These are phyloP conservation scores for Perkinsus chesapeaki DNA, from an alignment of 169 alveolate genomes.

Conservation along the genomic window DNA sequence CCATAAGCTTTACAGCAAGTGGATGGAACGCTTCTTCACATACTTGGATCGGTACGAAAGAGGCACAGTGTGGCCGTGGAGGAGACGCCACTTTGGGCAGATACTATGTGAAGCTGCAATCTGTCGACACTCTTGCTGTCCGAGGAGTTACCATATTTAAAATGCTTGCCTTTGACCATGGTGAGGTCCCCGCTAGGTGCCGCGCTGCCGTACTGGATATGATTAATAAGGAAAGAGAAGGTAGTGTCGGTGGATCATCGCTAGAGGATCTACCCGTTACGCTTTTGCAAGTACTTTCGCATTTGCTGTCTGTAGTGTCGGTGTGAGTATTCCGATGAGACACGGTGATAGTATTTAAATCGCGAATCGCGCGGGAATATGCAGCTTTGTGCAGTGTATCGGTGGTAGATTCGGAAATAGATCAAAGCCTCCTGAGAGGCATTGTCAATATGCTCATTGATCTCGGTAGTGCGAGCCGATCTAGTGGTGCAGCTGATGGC, in stretches of 20 bases:
- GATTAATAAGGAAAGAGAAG: not conserved
- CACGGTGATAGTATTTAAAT: not conserved
- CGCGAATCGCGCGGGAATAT: not conserved
- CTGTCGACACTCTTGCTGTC: conserved; percentile 42
- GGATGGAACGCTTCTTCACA: conserved; percentile 64
- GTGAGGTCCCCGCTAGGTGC: not conserved
- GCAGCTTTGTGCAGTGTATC: not conserved
- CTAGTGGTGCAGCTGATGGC: not conserved
- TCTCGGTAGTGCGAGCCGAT: conserved; percentile 22
- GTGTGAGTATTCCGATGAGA: not conserved
- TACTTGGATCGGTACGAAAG: conserved; percentile 48
- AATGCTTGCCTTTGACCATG: conserved; percentile 23
- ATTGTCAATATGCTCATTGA: conserved; percentile 23
- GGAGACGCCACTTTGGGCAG: not conserved
- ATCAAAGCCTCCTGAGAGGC: not conserved
- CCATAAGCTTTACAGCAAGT: conserved; percentile 50
- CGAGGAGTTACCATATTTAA: conserved; percentile 43
- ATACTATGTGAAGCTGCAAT: conserved; percentile 39
- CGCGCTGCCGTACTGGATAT: not conserved
- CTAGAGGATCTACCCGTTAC: too few species aligned
- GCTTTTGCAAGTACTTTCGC: too few species aligned
- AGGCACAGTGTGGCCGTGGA: not conserved
- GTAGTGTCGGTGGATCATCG: too few species aligned
- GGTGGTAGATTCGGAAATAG: not conserved
- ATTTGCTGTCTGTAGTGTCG: too few species aligned